phyloP scores from a whole-genome alignment of 768 basidiomycete genomes.

The Botryobasidium botryosum region DNA sequence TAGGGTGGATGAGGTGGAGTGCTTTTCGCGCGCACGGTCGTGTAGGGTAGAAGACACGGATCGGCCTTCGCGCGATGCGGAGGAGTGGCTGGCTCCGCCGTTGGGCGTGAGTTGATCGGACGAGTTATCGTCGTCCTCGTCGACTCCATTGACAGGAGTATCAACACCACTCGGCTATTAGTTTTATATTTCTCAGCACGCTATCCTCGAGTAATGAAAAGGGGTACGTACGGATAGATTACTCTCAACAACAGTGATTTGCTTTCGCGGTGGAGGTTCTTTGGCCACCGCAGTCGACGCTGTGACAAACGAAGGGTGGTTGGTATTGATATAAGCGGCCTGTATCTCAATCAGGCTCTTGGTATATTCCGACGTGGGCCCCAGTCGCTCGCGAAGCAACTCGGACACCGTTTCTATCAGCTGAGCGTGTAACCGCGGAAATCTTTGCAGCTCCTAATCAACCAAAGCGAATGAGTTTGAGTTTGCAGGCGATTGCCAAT shows the following conservation, averaged over 20 bases:
- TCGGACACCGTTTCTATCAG: constrained; percentile 96
- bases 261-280: too few species aligned
- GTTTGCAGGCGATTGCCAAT: not conserved
- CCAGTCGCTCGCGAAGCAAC: constrained; percentile 81
- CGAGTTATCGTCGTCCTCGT: constrained; percentile 46
- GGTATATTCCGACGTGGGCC: constrained; percentile 93
- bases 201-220: too few species aligned
- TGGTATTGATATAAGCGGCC: constrained; percentile 98
- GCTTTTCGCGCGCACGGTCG: constrained; percentile 41
- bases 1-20: constrained; percentile 14
- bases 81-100: too few species aligned
- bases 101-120: constrained; percentile 39
- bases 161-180: too few species aligned
- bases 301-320: constrained; percentile 86
- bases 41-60: constrained; percentile 63
- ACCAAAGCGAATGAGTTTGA: not conserved
- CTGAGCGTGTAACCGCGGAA: constrained; percentile 84
- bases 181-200: too few species aligned
- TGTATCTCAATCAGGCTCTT: constrained; percentile 93
- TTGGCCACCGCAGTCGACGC: constrained; percentile 60
- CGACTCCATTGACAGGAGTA: too few species aligned
- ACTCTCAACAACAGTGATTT: too few species aligned
- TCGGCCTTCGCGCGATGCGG: constrained; percentile 36
- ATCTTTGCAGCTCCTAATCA: constrained; percentile 78
- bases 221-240: too few species aligned